Evolutionary conservation across 352 stramenopile genomes (phyloP).

Genomic region (Globisporangium sylvaticum): DNA sequence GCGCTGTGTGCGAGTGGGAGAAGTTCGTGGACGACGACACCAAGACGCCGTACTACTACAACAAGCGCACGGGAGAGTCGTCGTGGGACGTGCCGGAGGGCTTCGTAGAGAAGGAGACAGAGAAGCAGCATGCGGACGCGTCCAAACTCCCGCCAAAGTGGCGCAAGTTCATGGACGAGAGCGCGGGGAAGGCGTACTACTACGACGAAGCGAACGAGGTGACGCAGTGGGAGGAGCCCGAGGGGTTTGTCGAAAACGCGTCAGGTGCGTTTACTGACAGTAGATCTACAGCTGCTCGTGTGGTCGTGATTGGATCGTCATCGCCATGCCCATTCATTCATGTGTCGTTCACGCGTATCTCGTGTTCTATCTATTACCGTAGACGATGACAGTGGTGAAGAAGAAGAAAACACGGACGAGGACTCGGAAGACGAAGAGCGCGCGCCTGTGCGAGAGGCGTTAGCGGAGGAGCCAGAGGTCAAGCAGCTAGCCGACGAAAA

Average conservation of each 20-base stretch:
- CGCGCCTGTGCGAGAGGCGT: neutral
- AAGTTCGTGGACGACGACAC: conserved; percentile 67
- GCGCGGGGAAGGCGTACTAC: conserved; percentile 57
- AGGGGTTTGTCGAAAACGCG: conserved; percentile 29
- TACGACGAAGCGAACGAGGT: conserved; percentile 65
- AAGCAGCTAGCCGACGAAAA: neutral
- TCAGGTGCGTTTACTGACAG: conserved; percentile 17
- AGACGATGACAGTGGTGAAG: conserved; percentile 8
- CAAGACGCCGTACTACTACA: conserved; percentile 75
- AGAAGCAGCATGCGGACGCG: conserved; percentile 3
- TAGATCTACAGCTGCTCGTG: neutral
- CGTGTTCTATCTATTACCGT: conserved; percentile 1
- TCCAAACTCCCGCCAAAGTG: conserved; percentile 35
- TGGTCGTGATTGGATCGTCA: neutral
- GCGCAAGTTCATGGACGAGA: conserved; percentile 63
- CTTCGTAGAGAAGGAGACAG: conserved; percentile 20
- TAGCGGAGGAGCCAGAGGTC: neutral
- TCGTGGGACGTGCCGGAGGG: conserved; percentile 61
- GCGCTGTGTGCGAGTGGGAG: conserved; percentile 40
- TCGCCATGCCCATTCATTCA: neutral
- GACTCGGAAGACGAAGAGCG: conserved; percentile 19
- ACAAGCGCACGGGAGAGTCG: conserved; percentile 58
- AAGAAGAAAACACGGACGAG: conserved; percentile 21
- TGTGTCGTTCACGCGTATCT: neutral
- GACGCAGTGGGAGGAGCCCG: conserved; percentile 73